Percentiles rank a stretch among this genome's conserved stretches.
Evolutionary conservation across 2,329 filamentous ascomycete genomes (phyloP).

Genomic region (Aurifilum marmelostoma): DNA sequence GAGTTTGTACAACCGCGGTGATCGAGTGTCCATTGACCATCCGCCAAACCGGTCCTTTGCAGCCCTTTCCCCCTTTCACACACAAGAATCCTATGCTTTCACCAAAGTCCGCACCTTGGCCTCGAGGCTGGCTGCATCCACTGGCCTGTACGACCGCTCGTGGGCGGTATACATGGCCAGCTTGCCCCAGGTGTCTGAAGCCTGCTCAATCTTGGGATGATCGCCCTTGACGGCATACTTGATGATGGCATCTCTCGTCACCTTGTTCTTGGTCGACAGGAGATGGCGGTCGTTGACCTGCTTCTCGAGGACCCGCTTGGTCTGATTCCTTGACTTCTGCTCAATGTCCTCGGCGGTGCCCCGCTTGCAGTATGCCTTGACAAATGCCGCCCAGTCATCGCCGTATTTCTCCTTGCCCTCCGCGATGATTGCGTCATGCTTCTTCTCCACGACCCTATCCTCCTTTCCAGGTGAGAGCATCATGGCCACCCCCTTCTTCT

Average conservation of each 20-base stretch:
- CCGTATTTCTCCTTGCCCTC: conserved; percentile 14
- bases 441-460: conserved; percentile 28
- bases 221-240: conserved; percentile 44
- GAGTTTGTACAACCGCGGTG: conserved; percentile 22
- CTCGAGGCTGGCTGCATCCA: conserved; percentile 35
- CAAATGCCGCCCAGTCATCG: conserved; percentile 22
- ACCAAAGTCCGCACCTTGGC: conserved; percentile 35
- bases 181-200: conserved; percentile 35
- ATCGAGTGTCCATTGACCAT: too few species aligned
- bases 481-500: conserved; percentile 32
- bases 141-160: conserved; percentile 38
- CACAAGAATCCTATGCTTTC: conserved; percentile 12
- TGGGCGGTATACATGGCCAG: conserved; percentile 43
- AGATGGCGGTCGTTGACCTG: conserved; percentile 4
- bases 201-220: conserved; percentile 40
- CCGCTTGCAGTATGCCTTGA: conserved; percentile 11
- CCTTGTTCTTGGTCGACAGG: conserved; percentile 29
- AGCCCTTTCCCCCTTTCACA: background rate
- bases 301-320: background rate
- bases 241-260: conserved; percentile 40
- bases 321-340: background rate
- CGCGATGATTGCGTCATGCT: conserved; percentile 41
- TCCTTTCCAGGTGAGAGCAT: conserved; percentile 31
- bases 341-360: background rate
- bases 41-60: background rate